A percentile compares a stretch with the other conserved stretches of the same genome.
Conservation (phyloP, 2,329 filamentous ascomycete genomes). For the Byssochlamys sp. region DNA sequence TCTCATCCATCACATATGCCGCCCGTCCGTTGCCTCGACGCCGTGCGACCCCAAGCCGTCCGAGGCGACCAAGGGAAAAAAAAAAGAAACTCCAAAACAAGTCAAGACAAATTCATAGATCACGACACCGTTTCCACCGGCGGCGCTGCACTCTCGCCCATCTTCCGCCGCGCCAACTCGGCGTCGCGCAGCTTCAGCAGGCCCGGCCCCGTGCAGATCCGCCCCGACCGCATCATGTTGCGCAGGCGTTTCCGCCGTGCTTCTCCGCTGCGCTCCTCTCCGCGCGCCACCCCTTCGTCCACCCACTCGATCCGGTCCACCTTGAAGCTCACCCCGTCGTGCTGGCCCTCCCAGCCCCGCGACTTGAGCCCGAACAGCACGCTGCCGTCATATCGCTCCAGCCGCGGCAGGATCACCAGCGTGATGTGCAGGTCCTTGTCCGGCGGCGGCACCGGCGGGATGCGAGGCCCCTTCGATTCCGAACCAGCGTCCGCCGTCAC, state of each 20-base stretch:
- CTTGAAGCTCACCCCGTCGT: slow-evolving; percentile 85
- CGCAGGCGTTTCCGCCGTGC: slow-evolving; percentile 42
- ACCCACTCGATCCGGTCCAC: slow-evolving; percentile 76
- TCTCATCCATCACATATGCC: not conserved
- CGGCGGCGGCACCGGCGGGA: slow-evolving; percentile 43
- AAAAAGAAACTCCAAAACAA: not conserved
- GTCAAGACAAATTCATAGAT: not conserved
- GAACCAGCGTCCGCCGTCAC: slow-evolving; percentile 26
- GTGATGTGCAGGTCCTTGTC: slow-evolving; percentile 80
- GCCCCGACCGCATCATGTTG: slow-evolving; percentile 33
- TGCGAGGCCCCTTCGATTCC: slow-evolving; percentile 20
- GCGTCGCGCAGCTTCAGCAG: slow-evolving; percentile 24
- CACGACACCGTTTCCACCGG: slow-evolving; percentile 25
- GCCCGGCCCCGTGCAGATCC: slow-evolving; percentile 32
- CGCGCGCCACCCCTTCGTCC: slow-evolving; percentile 51
- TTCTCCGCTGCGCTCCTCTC: slow-evolving; percentile 39
- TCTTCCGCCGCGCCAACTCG: slow-evolving; percentile 19
- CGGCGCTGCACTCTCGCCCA: slow-evolving; percentile 7
- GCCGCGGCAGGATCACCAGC: slow-evolving; percentile 66
- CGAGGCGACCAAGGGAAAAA: not conserved
- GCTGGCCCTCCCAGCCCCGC: slow-evolving; percentile 63
- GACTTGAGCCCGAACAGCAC: slow-evolving; percentile 74
- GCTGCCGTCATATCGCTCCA: slow-evolving; percentile 66
- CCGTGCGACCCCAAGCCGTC: slow-evolving; percentile 1
- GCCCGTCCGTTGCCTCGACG: not conserved